A percentile compares a stretch with the other conserved stretches of the same genome.
Conservation (phyloP, 2,329 filamentous ascomycete species). For the Penicillium polonicum region DNA sequence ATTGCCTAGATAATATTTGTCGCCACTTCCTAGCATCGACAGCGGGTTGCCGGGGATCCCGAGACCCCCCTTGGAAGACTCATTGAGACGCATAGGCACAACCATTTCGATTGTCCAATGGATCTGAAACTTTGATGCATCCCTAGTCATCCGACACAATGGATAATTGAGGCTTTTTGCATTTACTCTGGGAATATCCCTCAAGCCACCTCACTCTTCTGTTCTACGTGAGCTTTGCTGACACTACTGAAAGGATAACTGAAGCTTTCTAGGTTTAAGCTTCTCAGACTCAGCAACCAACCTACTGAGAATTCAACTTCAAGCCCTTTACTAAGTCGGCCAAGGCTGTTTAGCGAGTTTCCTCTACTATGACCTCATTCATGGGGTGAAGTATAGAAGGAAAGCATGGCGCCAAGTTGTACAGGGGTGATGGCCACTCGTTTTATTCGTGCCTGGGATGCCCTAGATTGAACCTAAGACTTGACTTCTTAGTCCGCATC, state of each 20-base stretch:
- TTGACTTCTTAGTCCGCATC: conserved; percentile 19
- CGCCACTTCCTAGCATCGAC: neutral
- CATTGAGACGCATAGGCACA: neutral
- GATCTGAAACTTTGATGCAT: conserved; percentile 18
- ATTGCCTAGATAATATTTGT: neutral
- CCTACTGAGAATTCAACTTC: neutral
- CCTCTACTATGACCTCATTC: neutral
- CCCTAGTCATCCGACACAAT: conserved; percentile 16
- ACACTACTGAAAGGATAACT: conserved; percentile 9
- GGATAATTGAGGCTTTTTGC: neutral
- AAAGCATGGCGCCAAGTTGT: conserved; percentile 9
- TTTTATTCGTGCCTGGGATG: conserved; percentile 1
- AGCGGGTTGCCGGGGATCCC: neutral
- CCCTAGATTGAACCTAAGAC: conserved; percentile 15
- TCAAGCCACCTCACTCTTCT: conserved; percentile 1
- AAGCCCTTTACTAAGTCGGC: neutral
- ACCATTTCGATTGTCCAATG: neutral
- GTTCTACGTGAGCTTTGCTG: conserved; percentile 12
- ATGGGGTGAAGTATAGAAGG: neutral
- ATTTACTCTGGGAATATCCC: conserved; percentile 7
- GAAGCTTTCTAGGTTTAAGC: neutral
- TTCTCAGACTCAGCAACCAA: neutral
- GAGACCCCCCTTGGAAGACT: neutral
- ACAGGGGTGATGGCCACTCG: conserved; percentile 15
- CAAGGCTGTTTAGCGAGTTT: neutral